Evolutionary conservation across 2,329 filamentous ascomycete species (phyloP).

Genomic region (Paecilomyces sp.): DNA sequence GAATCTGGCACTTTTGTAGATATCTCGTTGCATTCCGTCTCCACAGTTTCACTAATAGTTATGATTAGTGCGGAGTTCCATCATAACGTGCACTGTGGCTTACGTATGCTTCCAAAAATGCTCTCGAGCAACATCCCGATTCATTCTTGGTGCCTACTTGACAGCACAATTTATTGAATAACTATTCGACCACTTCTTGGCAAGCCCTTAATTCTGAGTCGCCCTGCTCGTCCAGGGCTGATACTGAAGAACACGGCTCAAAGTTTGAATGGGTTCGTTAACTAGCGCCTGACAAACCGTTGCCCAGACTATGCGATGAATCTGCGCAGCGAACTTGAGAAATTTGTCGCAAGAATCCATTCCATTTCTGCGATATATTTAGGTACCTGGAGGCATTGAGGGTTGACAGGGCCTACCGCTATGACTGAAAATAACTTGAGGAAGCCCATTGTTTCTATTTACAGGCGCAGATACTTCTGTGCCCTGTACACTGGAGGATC

Average conservation of each 20-base stretch:
- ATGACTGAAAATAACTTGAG: too few relatives aligned
- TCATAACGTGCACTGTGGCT: not conserved
- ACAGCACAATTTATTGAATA: not conserved
- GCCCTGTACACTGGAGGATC: too few relatives aligned
- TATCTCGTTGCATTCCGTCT: not conserved
- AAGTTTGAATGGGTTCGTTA: not conserved
- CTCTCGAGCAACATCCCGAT: not conserved
- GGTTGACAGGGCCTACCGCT: too few relatives aligned
- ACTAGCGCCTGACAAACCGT: not conserved
- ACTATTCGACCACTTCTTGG: not conserved
- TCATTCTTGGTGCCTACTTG: not conserved
- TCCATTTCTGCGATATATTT: too few relatives aligned
- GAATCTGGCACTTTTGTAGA: not conserved
- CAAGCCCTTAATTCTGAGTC: not conserved
- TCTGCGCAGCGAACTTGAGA: too few relatives aligned
- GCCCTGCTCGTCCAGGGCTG: not conserved
- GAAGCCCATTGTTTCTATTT: too few relatives aligned
- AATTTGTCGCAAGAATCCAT: too few relatives aligned
- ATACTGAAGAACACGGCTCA: not conserved
- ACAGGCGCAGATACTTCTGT: too few relatives aligned
- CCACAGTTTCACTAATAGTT: not conserved
- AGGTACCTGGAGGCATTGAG: too few relatives aligned
- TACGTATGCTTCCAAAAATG: not conserved
- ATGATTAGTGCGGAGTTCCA: too few relatives aligned
- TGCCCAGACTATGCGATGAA: too few relatives aligned